phyloP scores from a whole-genome alignment of 257 asterid species.

The Nicotiana sylvestris region DNA sequence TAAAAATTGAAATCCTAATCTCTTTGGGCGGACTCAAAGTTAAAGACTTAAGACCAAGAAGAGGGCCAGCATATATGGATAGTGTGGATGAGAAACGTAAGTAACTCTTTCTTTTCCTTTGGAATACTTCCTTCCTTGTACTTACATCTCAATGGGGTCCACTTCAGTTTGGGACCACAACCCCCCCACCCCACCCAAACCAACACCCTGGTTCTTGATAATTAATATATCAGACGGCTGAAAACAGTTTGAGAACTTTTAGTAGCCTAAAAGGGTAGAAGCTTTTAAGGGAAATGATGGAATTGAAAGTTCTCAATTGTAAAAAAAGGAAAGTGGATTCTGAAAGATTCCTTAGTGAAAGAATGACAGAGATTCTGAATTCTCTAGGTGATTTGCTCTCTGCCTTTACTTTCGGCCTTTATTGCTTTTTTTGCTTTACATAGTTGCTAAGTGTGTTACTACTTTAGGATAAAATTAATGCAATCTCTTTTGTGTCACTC shows the following conservation, averaged over 20 bases:
- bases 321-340: slow-evolving; percentile 1
- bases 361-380: slow-evolving; percentile 9
- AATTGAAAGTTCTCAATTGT: slow-evolving; percentile 13
- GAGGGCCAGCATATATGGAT: slow-evolving; percentile 30
- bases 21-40: slow-evolving; percentile 46
- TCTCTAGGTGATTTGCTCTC: background rate
- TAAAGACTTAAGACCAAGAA: slow-evolving; percentile 24
- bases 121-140: slow-evolving; percentile 32
- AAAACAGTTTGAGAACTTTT: background rate
- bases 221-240: background rate
- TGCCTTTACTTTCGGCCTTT: background rate
- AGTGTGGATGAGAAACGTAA: slow-evolving; percentile 42
- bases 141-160: slow-evolving; percentile 36
- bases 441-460: background rate
- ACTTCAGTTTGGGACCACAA: slow-evolving; percentile 5
- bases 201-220: too few relatives aligned
- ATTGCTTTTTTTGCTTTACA: background rate
- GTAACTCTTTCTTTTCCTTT: slow-evolving; percentile 10
- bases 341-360: slow-evolving; percentile 12
- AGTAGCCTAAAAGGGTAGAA: slow-evolving; percentile 1
- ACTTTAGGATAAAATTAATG: background rate
- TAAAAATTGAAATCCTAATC: slow-evolving; percentile 27
- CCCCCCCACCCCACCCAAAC: background rate
- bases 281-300: background rate
- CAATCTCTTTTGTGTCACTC: background rate